A percentile compares a stretch with the other conserved stretches of the same genome.
Evolutionary conservation across 768 basidiomycete species (phyloP).

Genomic region (Mycena vitilis): DNA sequence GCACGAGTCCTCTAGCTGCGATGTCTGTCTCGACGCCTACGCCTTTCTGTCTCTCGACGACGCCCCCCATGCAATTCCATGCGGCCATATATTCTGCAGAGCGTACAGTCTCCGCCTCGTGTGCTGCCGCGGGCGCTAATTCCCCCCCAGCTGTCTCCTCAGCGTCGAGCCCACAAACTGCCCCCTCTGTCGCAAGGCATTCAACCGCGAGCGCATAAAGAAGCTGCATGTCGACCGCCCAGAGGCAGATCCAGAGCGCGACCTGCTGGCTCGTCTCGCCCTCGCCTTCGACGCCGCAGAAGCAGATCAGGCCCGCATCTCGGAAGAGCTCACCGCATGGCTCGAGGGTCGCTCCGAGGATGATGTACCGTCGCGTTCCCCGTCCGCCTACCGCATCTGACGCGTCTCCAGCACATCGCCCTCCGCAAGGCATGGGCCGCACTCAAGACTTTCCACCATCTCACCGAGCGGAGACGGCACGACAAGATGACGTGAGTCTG

Average conservation of each 20-base stretch:
- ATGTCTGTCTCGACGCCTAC: slow-evolving; percentile 79
- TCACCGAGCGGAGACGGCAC: slow-evolving; percentile 22
- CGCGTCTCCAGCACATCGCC: slow-evolving; percentile 36
- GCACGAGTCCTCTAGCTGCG: slow-evolving; percentile 78
- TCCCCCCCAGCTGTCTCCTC: slow-evolving; percentile 61
- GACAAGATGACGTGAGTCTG: slow-evolving; percentile 21
- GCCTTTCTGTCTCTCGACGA: slow-evolving; percentile 60
- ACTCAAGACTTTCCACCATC: slow-evolving; percentile 18
- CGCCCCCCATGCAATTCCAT: slow-evolving; percentile 77
- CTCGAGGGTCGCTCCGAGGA: slow-evolving; percentile 55
- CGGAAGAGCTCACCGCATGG: slow-evolving; percentile 65
- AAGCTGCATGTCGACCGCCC: slow-evolving; percentile 73
- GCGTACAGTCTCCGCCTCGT: slow-evolving; percentile 56
- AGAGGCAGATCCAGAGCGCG: slow-evolving; percentile 50
- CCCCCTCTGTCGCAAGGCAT: slow-evolving; percentile 75
- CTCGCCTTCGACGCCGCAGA: slow-evolving; percentile 55
- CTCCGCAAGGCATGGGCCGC: slow-evolving; percentile 46
- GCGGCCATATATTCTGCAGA: slow-evolving; percentile 82
- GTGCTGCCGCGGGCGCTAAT: slow-evolving; percentile 11
- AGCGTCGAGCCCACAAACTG: slow-evolving; percentile 64
- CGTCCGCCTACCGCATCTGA: slow-evolving; percentile 27
- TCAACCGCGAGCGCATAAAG: slow-evolving; percentile 67
- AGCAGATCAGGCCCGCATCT: slow-evolving; percentile 49
- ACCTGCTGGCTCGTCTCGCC: slow-evolving; percentile 51
- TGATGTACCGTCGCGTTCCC: slow-evolving; percentile 42